Evolutionary conservation across 108 stramenopile species (phyloP).

Genomic region (Nitzschia palea): DNA sequence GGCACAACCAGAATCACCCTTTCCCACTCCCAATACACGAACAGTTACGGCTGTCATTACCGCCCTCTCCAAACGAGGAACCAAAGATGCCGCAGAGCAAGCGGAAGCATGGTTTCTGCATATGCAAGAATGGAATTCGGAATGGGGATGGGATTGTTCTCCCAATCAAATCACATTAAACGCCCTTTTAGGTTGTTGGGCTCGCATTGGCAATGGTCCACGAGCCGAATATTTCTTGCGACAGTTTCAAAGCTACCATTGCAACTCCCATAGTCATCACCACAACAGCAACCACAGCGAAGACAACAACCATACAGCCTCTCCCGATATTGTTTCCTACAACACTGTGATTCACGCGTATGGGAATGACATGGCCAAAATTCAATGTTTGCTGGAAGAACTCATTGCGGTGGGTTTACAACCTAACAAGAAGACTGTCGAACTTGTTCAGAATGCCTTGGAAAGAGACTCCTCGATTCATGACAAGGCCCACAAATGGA

Average conservation of each 20-base stretch:
- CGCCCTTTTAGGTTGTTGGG: conserved; percentile 30
- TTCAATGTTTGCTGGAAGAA: conserved; percentile 14
- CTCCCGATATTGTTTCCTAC: conserved; percentile 18
- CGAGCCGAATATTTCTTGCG: conserved; percentile 12
- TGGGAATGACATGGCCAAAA: conserved; percentile 21
- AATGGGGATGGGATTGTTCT: conserved; percentile 12
- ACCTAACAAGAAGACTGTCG: conserved; percentile 13
- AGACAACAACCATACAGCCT: neutral
- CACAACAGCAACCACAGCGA: neutral
- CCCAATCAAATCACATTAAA: conserved; percentile 31
- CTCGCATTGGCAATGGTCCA: conserved; percentile 8
- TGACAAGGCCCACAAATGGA: conserved; percentile 10
- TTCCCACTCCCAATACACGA: conserved; percentile 19
- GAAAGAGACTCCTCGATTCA: neutral
- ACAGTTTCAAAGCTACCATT: conserved; percentile 3
- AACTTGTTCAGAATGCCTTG: conserved; percentile 13
- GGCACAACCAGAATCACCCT: neutral
- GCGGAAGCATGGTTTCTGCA: conserved; percentile 26
- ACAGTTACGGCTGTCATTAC: conserved; percentile 27
- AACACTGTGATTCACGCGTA: conserved; percentile 25
- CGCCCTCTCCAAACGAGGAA: conserved; percentile 22
- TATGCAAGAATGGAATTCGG: conserved; percentile 30
- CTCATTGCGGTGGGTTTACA: conserved; percentile 16
- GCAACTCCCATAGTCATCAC: no score
- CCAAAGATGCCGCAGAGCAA: conserved; percentile 11